A percentile compares a stretch with the other conserved stretches of the same genome.
phyloP scores from a whole-genome alignment of 2,329 filamentous ascomycete genomes.

The Peltaster fructicola region DNA sequence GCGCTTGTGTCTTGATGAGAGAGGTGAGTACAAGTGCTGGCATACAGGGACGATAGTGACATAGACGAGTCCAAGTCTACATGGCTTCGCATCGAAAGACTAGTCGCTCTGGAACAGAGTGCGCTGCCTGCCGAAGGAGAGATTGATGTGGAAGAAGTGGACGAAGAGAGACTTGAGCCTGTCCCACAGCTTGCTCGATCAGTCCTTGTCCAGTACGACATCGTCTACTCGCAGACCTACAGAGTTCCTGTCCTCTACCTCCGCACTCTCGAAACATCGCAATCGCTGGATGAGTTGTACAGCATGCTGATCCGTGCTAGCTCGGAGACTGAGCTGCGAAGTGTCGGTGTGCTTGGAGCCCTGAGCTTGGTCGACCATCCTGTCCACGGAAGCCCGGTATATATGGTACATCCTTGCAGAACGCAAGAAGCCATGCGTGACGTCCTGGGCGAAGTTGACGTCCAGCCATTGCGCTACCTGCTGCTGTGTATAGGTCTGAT shows the following conservation, averaged over 20 bases:
- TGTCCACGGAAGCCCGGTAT: conserved; percentile 55
- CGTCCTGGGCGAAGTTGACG: conserved; percentile 21
- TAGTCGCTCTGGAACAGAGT: no score
- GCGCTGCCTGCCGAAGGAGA: no score
- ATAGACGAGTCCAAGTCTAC: no score
- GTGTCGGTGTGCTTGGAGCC: conserved; percentile 18
- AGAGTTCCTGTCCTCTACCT: conserved; percentile 29
- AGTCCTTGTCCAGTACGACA: conserved; percentile 22
- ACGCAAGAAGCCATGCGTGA: conserved; percentile 62
- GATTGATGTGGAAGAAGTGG: no score
- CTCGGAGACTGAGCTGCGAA: conserved; percentile 17
- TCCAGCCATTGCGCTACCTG: conserved; percentile 49
- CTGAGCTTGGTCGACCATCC: conserved; percentile 50
- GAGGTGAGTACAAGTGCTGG: no score
- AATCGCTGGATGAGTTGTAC: conserved; percentile 19
- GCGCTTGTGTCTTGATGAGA: no score
- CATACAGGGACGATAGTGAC: no score
- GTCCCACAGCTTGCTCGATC: not conserved
- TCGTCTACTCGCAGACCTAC: conserved; percentile 27
- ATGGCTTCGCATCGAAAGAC: no score
- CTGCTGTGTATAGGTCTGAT: conserved; percentile 80
- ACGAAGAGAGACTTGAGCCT: not conserved
- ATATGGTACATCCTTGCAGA: conserved; percentile 86
- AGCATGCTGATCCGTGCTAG: conserved; percentile 19
- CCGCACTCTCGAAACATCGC: conserved; percentile 10